Percentiles rank a stretch among this genome's conserved stretches.
phyloP scores from a whole-genome alignment of 2,329 filamentous ascomycete species.

The Rutstroemia sp. region DNA sequence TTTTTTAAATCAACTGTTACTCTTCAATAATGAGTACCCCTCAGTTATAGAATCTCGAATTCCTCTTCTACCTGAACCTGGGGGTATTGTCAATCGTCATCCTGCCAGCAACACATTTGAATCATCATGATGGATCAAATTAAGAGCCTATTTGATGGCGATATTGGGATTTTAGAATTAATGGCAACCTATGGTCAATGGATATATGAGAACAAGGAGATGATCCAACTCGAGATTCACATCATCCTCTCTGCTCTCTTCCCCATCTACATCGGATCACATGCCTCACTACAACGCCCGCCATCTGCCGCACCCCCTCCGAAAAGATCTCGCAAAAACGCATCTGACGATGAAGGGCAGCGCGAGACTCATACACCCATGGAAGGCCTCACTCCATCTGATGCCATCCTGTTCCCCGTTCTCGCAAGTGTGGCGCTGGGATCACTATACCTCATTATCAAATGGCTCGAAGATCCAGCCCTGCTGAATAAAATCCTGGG shows the following conservation, averaged over 20 bases:
- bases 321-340: constrained; percentile 24
- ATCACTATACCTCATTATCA: constrained; percentile 79
- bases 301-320: constrained; percentile 62
- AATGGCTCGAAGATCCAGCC: constrained; percentile 75
- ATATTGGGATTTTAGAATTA: constrained; percentile 4
- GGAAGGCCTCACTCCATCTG: constrained; percentile 64
- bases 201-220: constrained; percentile 20
- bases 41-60: background rate
- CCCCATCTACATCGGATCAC: constrained; percentile 77
- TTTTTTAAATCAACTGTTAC: background rate
- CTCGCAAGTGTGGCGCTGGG: constrained; percentile 65
- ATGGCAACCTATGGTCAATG: constrained; percentile 20
- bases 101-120: no score
- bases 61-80: no score
- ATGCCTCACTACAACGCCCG: constrained; percentile 78
- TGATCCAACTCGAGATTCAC: constrained; percentile 35
- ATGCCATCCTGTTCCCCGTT: constrained; percentile 80
- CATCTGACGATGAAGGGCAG: constrained; percentile 41
- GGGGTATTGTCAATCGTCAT: no score
- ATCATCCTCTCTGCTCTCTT: constrained; percentile 64
- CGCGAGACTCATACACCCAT: constrained; percentile 49
- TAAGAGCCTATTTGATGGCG: background rate
- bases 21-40: background rate
- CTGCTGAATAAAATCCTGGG: constrained; percentile 77
- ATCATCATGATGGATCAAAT: no score